Evolutionary conservation across 2,329 filamentous ascomycete genomes (phyloP).

Genomic region (Nemania serpens): DNA sequence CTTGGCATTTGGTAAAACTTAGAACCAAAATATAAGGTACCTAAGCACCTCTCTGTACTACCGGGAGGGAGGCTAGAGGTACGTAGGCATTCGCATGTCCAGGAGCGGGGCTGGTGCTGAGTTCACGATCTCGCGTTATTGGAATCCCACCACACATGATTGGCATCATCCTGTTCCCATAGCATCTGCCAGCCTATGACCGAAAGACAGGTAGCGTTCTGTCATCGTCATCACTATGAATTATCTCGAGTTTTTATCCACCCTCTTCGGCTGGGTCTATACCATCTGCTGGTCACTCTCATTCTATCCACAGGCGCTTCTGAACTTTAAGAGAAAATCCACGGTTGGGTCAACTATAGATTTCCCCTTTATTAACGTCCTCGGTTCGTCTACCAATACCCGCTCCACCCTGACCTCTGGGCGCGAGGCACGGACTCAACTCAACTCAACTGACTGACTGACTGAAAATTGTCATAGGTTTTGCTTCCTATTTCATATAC

Average conservation of each 20-base stretch:
- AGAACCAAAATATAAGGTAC: no score
- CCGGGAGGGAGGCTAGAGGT: no score
- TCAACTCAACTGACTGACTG: neutral
- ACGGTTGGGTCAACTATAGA: slow-evolving; percentile 87
- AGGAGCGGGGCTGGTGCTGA: no score
- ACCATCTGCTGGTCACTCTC: slow-evolving; percentile 80
- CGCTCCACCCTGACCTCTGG: neutral
- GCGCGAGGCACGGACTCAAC: neutral
- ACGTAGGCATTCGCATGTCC: neutral
- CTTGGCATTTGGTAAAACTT: no score
- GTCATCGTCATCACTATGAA: slow-evolving; percentile 34
- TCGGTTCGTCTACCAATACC: slow-evolving; percentile 52
- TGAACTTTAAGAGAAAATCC: slow-evolving; percentile 76
- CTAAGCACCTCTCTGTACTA: no score
- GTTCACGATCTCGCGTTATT: no score
- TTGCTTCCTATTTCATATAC: slow-evolving; percentile 75
- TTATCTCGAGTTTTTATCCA: slow-evolving; percentile 57
- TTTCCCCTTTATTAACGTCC: slow-evolving; percentile 76
- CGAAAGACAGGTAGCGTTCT: neutral
- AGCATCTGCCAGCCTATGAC: no score
- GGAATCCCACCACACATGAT: no score
- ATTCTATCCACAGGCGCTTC: slow-evolving; percentile 88
- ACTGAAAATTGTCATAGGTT: slow-evolving; percentile 61
- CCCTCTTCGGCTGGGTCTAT: slow-evolving; percentile 76
- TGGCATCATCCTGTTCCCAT: no score